Conservation (phyloP, 768 basidiomycete genomes). For the Cystofilobasidium bisporidii region DNA sequence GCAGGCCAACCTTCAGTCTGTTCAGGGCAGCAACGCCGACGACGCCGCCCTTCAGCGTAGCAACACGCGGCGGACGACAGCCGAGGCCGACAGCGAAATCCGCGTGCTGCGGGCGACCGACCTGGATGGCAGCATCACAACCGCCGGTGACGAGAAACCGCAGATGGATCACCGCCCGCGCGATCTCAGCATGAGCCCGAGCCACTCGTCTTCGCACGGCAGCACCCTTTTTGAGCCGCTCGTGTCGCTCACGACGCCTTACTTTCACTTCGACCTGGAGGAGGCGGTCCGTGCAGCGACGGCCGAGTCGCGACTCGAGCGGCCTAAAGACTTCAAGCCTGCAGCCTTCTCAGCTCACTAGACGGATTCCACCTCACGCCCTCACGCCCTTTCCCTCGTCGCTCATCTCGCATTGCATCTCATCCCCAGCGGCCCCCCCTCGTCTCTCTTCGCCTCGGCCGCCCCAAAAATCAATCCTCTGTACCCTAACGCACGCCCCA, state of each 20-base stretch:
- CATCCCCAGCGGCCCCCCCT: too few relatives aligned
- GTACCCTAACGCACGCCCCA: too few relatives aligned
- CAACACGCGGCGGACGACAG: constrained; percentile 26
- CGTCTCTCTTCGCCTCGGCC: too few relatives aligned
- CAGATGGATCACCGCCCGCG: too few relatives aligned
- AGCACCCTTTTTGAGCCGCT: constrained; percentile 26
- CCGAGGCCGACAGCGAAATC: constrained; percentile 1
- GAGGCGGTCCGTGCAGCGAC: constrained; percentile 60
- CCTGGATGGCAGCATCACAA: too few relatives aligned
- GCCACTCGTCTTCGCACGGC: neutral
- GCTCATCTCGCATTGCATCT: too few relatives aligned
- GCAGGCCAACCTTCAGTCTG: constrained; percentile 40
- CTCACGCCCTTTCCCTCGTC: too few relatives aligned
- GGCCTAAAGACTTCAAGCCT: neutral
- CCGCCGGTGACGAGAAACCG: too few relatives aligned
- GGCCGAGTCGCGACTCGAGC: neutral
- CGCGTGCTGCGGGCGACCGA: neutral
- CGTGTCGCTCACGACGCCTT: constrained; percentile 37
- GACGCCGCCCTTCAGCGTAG: constrained; percentile 3
- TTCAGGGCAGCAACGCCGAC: constrained; percentile 24
- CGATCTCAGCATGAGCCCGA: neutral
- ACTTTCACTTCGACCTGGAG: constrained; percentile 79
- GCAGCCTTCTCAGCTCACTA: neutral
- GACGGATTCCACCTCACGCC: too few relatives aligned
- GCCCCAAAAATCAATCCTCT: too few relatives aligned